A percentile compares a stretch with the other conserved stretches of the same genome.
Conservation (phyloP, 371 early-diverging fungal species). For the Amoeboaphelidium occidentale region DNA sequence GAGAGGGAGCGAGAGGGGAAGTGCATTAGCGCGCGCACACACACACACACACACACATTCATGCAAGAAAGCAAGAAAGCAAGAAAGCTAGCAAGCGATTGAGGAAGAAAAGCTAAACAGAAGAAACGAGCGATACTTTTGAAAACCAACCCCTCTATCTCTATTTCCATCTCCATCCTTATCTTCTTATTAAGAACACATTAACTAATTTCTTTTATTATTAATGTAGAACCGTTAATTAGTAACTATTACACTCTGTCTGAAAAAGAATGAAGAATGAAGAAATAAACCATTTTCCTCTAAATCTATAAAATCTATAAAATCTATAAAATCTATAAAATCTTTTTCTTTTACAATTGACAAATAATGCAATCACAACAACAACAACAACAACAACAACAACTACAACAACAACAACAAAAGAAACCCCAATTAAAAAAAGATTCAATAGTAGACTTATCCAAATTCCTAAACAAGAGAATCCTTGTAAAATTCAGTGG, state of each 20-base stretch:
- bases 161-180: too few relatives aligned
- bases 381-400: background rate
- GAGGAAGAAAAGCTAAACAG: too few relatives aligned
- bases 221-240: background rate
- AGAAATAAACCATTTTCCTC: slow-evolving; percentile 1
- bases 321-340: slow-evolving; percentile 6
- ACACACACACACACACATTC: too few relatives aligned
- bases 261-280: background rate
- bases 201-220: background rate
- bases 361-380: background rate
- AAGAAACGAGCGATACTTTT: too few relatives aligned
- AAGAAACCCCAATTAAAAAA: background rate
- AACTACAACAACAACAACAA: background rate
- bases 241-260: background rate
- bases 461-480: slow-evolving; percentile 32
- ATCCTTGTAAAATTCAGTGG: slow-evolving; percentile 75
- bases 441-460: slow-evolving; percentile 1
- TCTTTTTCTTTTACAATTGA: background rate
- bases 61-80: too few relatives aligned
- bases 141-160: too few relatives aligned
- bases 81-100: too few relatives aligned
- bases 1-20: too few relatives aligned
- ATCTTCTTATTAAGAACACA: too few relatives aligned
- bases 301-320: slow-evolving; percentile 17
- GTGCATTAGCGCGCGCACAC: too few relatives aligned